Conservation (phyloP, 345 rosid genomes). For the Aethionema arabicum region DNA sequence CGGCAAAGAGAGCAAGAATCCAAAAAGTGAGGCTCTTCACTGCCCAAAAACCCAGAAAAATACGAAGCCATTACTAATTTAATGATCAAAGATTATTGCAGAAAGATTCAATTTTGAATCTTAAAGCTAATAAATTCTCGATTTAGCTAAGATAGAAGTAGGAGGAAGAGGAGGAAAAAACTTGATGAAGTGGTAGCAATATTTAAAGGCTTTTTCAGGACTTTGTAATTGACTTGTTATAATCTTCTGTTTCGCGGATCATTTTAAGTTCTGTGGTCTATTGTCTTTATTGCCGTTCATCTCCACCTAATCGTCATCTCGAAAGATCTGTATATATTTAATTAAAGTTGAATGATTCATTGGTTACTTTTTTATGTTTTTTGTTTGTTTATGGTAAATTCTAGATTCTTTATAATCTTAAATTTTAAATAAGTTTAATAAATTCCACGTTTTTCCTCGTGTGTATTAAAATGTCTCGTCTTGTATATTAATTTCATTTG, state of each 20-base stretch:
- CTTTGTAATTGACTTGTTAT: constrained; percentile 28
- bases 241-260: constrained; percentile 23
- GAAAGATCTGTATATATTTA: constrained; percentile 18
- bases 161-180: constrained; percentile 22
- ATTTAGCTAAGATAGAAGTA: constrained; percentile 6
- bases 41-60: constrained; percentile 20
- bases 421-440: no score
- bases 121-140: background rate
- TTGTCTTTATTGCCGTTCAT: constrained; percentile 21
- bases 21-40: constrained; percentile 61
- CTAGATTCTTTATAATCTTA: background rate
- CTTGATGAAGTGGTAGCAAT: constrained; percentile 15
- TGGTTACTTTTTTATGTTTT: constrained; percentile 3
- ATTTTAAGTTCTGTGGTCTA: constrained; percentile 2
- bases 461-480: no score
- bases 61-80: constrained; percentile 33
- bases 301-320: background rate
- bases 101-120: background rate
- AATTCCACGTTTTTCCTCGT: no score
- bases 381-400: constrained; percentile 17
- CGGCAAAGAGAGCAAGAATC: constrained; percentile 75
- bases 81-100: background rate
- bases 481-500: no score
- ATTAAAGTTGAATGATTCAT: constrained; percentile 31
- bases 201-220: constrained; percentile 27